Base-by-base conservation (phyloP, 2,329 filamentous ascomycete genomes). In the Diaporthe citrichinensis region DNA sequence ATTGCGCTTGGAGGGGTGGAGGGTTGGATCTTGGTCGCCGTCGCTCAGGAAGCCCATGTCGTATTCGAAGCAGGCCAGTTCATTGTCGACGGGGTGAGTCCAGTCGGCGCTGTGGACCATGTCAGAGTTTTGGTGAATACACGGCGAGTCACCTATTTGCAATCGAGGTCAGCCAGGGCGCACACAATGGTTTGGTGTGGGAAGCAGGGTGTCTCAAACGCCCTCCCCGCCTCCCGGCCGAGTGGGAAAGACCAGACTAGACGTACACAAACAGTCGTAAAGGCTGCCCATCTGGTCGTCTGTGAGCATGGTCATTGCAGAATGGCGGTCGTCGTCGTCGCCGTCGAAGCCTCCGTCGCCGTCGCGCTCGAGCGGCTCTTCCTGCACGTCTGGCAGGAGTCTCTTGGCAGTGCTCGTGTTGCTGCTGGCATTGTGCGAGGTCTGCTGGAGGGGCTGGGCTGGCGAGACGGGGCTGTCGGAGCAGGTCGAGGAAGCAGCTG, bases 301-400 rank as follows among this genome's bases (percentile, higher is more conserved):
- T 39, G 88, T 83, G 65, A 88, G 82, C 62, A 87, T 84, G 75
- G 88, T 87, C 76, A 89, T 85, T 25, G 72, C 57, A 9, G 72
- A 62, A 17, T 72, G 62, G 68, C 88, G 86, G 71, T 89, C 88
- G 39, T 92, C 88, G 39, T 92, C 90, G 31, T 94, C 93, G n/a
- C 20, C 1, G 23, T 51, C 61, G 25, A 28, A 8, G 17, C 17
- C 39, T 8, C 25, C 10, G 61, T 75, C 72, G 71, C 88, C 87
- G 31, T 94, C 94, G 72, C 89, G 90, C 82, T 96, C 94, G 57
- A 92, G 85, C 2, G 94, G 92, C 80, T 98, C 95, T 83, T 98
- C 96, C 80, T 95, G 91, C 28, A 98, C 94, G 80, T 97, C 94
- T 23, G 95, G 94, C 77, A 98, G 87, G 71, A 89, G 89, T 76